Evolutionary conservation across 116 monocot species (phyloP).

Genomic region (Zostera marina): DNA sequence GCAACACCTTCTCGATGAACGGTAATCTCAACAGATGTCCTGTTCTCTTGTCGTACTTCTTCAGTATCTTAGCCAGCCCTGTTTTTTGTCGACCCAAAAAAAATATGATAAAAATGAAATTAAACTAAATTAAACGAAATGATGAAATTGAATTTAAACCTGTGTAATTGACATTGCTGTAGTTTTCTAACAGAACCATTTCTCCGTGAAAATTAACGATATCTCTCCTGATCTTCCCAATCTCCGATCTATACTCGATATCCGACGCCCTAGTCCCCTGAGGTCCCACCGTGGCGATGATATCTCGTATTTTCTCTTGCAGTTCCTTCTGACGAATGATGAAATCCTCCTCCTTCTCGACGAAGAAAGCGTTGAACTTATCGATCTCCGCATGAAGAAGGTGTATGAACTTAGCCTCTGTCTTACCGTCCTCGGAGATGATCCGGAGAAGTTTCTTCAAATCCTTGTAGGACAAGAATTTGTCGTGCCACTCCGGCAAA

Average conservation of each 20-base stretch:
- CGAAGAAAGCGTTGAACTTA: conserved; percentile 94
- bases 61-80: conserved; percentile 95
- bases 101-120: too few relatives aligned
- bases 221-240: conserved; percentile 38
- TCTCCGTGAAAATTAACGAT: conserved; percentile 86
- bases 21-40: conserved; percentile 46
- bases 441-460: conserved; percentile 67
- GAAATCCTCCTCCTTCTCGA: conserved; percentile 91
- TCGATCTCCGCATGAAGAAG: conserved; percentile 65
- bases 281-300: conserved; percentile 15
- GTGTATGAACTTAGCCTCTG: conserved; percentile 36
- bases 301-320: conserved; percentile 42
- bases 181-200: conserved; percentile 90
- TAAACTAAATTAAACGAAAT: too few relatives aligned
- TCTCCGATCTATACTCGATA: conserved; percentile 28
- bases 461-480: conserved; percentile 72
- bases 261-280: conserved; percentile 10
- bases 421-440: conserved; percentile 24
- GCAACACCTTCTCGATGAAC: conserved; percentile 73
- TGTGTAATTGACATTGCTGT: conserved; percentile 95
- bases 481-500: conserved; percentile 76
- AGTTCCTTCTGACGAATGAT: conserved; percentile 70
- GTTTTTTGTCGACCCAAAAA: too few relatives aligned
- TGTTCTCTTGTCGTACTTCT: conserved; percentile 94
- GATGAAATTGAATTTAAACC: conserved; percentile 14